phyloP scores from a whole-genome alignment of 2,329 filamentous ascomycete species.

The Apiospora phragmitis region DNA sequence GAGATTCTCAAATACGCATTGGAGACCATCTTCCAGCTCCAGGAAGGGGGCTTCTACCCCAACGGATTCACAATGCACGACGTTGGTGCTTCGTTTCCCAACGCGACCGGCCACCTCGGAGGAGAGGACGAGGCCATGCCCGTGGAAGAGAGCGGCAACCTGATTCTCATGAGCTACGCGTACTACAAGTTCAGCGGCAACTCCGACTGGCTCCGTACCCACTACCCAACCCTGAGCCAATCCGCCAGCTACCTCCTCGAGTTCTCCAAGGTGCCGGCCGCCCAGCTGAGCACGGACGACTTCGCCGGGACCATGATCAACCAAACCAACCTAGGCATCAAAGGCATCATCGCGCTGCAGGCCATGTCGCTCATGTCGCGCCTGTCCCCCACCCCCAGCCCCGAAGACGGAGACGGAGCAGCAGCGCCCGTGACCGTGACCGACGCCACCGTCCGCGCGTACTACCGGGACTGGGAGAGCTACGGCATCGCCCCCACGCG shows the following conservation, averaged over 20 bases:
- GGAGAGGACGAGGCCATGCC: slow-evolving; percentile 73
- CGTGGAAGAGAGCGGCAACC: slow-evolving; percentile 71
- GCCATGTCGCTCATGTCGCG: slow-evolving; percentile 66
- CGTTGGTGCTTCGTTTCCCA: slow-evolving; percentile 69
- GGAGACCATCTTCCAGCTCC: slow-evolving; percentile 76
- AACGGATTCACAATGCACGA: slow-evolving; percentile 78
- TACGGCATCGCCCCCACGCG: slow-evolving; percentile 23
- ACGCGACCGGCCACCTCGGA: slow-evolving; percentile 68
- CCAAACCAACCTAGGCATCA: slow-evolving; percentile 74
- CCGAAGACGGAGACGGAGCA: slow-evolving; percentile 43
- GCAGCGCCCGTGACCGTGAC: slow-evolving; percentile 53
- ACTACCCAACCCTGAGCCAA: slow-evolving; percentile 66
- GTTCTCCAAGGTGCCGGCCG: slow-evolving; percentile 65
- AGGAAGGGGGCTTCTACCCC: slow-evolving; percentile 77
- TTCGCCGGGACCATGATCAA: slow-evolving; percentile 71
- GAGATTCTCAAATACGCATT: slow-evolving; percentile 74
- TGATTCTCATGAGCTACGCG: slow-evolving; percentile 68
- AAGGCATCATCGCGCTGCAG: slow-evolving; percentile 77
- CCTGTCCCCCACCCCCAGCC: slow-evolving; percentile 27
- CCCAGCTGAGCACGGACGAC: slow-evolving; percentile 73
- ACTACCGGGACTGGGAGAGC: slow-evolving; percentile 27
- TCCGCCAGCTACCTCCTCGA: slow-evolving; percentile 73
- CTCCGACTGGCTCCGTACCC: slow-evolving; percentile 39
- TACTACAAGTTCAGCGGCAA: slow-evolving; percentile 32
- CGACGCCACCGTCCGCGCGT: slow-evolving; percentile 45